Evolutionary conservation across 2,329 filamentous ascomycete genomes (phyloP), one percentile per base, ranked within the genome.

Genomic region (Venturia effusa): DNA sequence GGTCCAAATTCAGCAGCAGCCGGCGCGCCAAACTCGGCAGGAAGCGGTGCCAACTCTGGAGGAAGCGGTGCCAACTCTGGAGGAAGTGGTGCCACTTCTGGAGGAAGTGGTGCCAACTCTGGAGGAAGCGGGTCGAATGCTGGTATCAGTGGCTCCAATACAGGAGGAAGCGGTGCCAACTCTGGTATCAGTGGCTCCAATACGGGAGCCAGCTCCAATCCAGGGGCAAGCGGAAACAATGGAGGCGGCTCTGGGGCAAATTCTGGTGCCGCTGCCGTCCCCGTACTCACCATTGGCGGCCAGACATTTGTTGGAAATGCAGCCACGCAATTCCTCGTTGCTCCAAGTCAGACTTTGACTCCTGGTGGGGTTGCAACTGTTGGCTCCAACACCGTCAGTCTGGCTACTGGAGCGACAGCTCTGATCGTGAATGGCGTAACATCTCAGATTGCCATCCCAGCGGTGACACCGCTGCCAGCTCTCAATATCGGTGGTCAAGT

Each of bases 291-390:
- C 1, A 68, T 80, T 24, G 77, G 76, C 15, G 71, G 71, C 0
- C 69, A 71, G 1, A 74, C 71, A 1, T 71, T 77, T 37, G 78
- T 76, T 1, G 75, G 75, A 1, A 79, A 80, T 67, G 77, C 77
- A 40, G 76, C 77, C 3, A 79, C 77, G 0, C 77, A 79, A 48
- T 80, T 76, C 69, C 74, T 74, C 59, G 67, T 80, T 5, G 73
- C 66, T 1, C 71, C 8, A 27, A 72, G 72, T 2, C 70, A 74
- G 54, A 75, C 70, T 1, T 67, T 76, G 8, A 73, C 71, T 3
- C 70, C 74, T 22, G 75, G 78, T 17, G 77, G 76, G 1, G 71
- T 72, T 13, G 77, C 71, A 1, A 72, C 73, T 0, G 63, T 77
- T 1, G 70, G 70, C 61, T 76, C 75, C 0, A 76, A 74, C 15